These are phyloP conservation scores for Huntiella decipiens DNA, from an alignment of 2,329 filamentous ascomycete genomes.

Conservation along the genomic window DNA sequence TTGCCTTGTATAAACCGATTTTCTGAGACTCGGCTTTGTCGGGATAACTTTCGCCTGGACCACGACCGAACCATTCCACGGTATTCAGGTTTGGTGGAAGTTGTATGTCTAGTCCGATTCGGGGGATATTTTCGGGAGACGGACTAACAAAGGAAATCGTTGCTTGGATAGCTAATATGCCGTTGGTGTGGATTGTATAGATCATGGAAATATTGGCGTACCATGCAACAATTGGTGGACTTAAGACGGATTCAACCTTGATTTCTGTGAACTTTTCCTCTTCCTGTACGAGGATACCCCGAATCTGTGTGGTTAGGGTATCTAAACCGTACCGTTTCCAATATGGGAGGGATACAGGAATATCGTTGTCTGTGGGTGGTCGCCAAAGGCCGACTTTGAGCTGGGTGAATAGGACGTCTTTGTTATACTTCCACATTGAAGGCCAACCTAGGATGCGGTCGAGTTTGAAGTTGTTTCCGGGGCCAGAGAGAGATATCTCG, in stretches of 20 bases:
- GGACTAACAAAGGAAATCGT: conserved; percentile 27
- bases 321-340: conserved; percentile 3
- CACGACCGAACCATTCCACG: conserved; percentile 47
- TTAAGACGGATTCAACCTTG: conserved; percentile 32
- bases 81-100: conserved; percentile 19
- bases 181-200: conserved; percentile 33
- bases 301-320: background rate
- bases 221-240: conserved; percentile 47
- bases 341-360: background rate
- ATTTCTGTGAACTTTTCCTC: conserved; percentile 15
- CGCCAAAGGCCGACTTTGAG: conserved; percentile 4
- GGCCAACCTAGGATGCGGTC: background rate
- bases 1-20: conserved; percentile 29
- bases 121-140: conserved; percentile 36
- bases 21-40: conserved; percentile 45
- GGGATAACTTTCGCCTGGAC: conserved; percentile 45
- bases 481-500: background rate
- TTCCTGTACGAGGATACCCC: background rate
- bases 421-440: background rate
- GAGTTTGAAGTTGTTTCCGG: background rate
- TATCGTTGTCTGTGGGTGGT: conserved; percentile 6
- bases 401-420: conserved; percentile 6
- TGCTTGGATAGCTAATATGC: conserved; percentile 28
- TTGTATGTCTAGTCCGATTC: conserved; percentile 39
- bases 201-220: conserved; percentile 28